A percentile compares a stretch with the other conserved stretches of the same genome.
These are phyloP conservation scores for Gossypium schwendimanii DNA, from an alignment of 441 rosid genomes.

Conservation along the genomic window DNA sequence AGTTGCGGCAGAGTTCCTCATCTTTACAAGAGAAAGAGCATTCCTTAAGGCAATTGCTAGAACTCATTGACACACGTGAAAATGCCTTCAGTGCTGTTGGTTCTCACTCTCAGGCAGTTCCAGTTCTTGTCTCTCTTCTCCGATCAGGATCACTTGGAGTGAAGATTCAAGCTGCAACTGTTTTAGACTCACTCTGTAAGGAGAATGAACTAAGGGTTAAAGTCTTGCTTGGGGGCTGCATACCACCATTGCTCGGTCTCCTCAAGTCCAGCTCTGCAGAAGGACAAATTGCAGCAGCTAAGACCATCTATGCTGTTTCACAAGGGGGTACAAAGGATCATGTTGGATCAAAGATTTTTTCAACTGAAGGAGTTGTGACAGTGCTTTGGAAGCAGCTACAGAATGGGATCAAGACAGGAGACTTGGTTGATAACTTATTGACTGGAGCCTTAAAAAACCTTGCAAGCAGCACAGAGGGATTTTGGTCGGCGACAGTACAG, in stretches of 20 bases:
- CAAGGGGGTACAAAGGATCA: slow-evolving; percentile 95
- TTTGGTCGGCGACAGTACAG: slow-evolving; percentile 82
- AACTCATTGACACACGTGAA: slow-evolving; percentile 92
- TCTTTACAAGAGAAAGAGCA: slow-evolving; percentile 91
- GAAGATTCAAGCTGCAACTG: slow-evolving; percentile 95
- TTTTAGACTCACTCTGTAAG: slow-evolving; percentile 94
- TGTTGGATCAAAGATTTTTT: slow-evolving; percentile 97
- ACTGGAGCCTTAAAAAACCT: slow-evolving; percentile 96
- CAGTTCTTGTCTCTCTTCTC: slow-evolving; percentile 99
- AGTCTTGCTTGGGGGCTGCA: slow-evolving; percentile 99
- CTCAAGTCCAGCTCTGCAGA: slow-evolving; percentile 95
- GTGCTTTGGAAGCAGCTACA: slow-evolving; percentile 84
- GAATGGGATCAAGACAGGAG: slow-evolving; percentile 70
- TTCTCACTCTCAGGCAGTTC: slow-evolving; percentile 99
- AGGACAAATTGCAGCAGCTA: slow-evolving; percentile 97
- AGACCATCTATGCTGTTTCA: slow-evolving; percentile 93
- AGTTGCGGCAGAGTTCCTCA: slow-evolving; percentile 81
- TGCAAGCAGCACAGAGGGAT: slow-evolving; percentile 89
- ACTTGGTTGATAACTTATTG: slow-evolving; percentile 75
- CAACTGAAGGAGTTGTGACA: slow-evolving; percentile 99
- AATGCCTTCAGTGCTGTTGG: slow-evolving; percentile 99
- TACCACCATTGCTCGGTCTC: slow-evolving; percentile 98
- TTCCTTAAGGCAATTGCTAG: slow-evolving; percentile 81
- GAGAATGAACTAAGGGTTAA: slow-evolving; percentile 98
- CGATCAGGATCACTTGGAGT: slow-evolving; percentile 93